Percentiles rank a stretch among this genome's conserved stretches.
phyloP scores from a whole-genome alignment of 179 eudicot species.

The Camellia oleifera region DNA sequence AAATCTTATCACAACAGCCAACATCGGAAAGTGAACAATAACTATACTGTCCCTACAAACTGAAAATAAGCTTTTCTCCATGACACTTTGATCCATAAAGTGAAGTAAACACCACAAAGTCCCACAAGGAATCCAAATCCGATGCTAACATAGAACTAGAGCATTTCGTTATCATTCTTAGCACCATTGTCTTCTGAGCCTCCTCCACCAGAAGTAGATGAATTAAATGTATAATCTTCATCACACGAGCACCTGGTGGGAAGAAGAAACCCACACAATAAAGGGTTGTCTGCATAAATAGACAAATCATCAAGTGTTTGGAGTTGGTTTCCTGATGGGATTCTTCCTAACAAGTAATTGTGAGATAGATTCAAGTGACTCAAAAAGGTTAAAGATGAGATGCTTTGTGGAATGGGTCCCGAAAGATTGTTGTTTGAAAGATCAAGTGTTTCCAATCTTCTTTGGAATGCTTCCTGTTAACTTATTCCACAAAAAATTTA shows the following conservation, averaged over 20 bases:
- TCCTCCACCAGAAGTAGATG: neutral
- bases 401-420: neutral
- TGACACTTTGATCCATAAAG: neutral
- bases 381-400: neutral
- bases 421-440: neutral
- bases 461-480: conserved; percentile 7
- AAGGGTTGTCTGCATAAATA: neutral
- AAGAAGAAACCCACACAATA: neutral
- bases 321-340: conserved; percentile 11
- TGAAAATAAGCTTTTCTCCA: conserved; percentile 6
- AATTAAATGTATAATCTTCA: neutral
- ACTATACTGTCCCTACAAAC: neutral
- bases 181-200: neutral
- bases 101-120: conserved; percentile 11
- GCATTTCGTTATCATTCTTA: neutral
- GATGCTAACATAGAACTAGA: conserved; percentile 1
- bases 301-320: neutral
- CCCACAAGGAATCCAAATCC: conserved; percentile 10
- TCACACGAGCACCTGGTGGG: neutral
- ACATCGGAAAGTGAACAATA: no score
- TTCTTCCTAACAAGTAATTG: conserved; percentile 12
- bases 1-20: no score
- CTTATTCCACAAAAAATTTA: conserved; percentile 6
- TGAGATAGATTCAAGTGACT: conserved; percentile 1
- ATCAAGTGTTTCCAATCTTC: neutral